phyloP scores from a whole-genome alignment of 1,284 basidiomycete species.

The Paramarasmius palmivorus region DNA sequence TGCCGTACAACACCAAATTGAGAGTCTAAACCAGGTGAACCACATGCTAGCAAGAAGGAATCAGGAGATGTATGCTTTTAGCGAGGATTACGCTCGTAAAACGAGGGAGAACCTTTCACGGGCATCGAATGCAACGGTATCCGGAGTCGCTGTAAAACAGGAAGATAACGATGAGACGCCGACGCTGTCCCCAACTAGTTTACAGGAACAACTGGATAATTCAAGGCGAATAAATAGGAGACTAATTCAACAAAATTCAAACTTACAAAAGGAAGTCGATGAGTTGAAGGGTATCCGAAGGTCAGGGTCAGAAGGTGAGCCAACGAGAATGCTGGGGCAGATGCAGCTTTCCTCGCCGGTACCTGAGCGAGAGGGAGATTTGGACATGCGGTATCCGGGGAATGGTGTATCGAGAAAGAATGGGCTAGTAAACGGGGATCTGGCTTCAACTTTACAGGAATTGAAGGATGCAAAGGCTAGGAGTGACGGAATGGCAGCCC shows the following conservation, averaged over 20 bases:
- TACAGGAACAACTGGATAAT: not conserved
- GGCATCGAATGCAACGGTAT: not conserved
- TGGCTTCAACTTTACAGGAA: no score
- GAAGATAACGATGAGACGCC: not conserved
- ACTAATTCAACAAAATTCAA: not conserved
- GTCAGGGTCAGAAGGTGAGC: no score
- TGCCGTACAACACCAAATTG: not conserved
- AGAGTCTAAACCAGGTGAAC: not conserved
- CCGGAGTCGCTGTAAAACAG: not conserved
- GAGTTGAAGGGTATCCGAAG: not conserved
- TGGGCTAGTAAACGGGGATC: no score
- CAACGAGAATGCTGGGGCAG: no score
- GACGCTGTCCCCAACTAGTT: not conserved
- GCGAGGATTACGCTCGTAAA: not conserved
- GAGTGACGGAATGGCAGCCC: no score
- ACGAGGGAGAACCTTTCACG: not conserved
- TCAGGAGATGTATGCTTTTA: not conserved
- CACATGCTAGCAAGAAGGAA: not conserved
- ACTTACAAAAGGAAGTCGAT: not conserved
- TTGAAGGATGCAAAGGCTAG: no score
- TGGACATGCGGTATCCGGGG: no score
- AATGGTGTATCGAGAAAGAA: no score
- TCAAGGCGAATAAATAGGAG: not conserved
- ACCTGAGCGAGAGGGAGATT: no score
- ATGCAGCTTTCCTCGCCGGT: no score